Conservation (phyloP, 192 early-diverging fungal genomes). For the Backusella luteola region DNA sequence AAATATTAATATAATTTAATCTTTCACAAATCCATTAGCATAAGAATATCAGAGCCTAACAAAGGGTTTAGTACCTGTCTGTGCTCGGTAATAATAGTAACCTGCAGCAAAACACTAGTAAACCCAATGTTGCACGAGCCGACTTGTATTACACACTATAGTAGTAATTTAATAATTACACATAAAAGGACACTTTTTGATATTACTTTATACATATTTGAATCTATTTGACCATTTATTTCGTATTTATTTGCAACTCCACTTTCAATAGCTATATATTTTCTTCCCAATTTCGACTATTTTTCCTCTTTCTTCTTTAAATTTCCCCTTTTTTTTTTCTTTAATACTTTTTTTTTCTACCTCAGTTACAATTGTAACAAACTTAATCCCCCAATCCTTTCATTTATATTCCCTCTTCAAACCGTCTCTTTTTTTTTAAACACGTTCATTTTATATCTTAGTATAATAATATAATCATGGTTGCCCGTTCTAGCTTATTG, state of each 20-base stretch:
- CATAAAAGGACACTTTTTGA: not conserved
- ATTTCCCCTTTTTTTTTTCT: not conserved
- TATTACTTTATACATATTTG: not conserved
- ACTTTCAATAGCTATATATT: not conserved
- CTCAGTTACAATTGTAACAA: not conserved
- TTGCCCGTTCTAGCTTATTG: slow-evolving; percentile 9
- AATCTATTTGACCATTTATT: slow-evolving; percentile 1
- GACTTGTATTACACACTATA: not conserved
- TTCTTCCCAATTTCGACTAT: not conserved
- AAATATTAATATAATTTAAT: slow-evolving; percentile 1
- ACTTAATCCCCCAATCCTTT: not conserved
- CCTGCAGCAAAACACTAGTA: not conserved
- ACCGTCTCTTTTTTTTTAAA: not conserved
- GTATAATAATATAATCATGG: slow-evolving; percentile 1
- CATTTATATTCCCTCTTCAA: not conserved
- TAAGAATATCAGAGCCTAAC: slow-evolving; percentile 3
- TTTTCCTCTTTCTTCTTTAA: slow-evolving; percentile 8
- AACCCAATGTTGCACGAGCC: not conserved
- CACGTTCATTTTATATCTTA: not conserved
- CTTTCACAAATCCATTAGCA: not conserved
- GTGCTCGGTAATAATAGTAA: not conserved
- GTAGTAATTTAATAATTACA: not conserved
- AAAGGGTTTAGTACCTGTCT: slow-evolving; percentile 6
- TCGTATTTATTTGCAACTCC: slow-evolving; percentile 6
- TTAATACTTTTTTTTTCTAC: not conserved